A percentile compares a stretch with the other conserved stretches of the same genome.
Evolutionary conservation across 2,329 filamentous ascomycete species (phyloP).

Genomic region (Diaporthe citri): DNA sequence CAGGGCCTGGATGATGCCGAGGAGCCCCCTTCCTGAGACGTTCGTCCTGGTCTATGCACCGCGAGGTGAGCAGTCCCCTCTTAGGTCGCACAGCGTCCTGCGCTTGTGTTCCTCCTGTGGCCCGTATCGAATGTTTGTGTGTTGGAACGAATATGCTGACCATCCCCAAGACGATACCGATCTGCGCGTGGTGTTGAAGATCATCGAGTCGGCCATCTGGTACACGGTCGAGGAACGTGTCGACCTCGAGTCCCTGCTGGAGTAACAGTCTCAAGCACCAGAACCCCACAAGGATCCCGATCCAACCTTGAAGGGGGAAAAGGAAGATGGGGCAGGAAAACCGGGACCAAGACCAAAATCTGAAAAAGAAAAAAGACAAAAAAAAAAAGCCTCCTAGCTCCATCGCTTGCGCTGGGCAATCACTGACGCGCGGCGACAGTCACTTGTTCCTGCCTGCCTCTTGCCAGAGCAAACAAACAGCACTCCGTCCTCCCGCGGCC

Average conservation of each 20-base stretch:
- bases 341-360: neutral
- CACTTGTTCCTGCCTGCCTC: neutral
- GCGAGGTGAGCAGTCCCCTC: conserved; percentile 56
- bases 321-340: neutral
- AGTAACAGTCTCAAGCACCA: neutral
- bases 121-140: too few species aligned
- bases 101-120: neutral
- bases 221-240: conserved; percentile 58
- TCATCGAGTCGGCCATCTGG: conserved; percentile 82
- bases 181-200: conserved; percentile 73
- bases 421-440: conserved; percentile 36
- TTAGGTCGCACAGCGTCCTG: neutral
- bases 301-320: neutral
- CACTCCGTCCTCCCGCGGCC: neutral
- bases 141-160: conserved; percentile 28
- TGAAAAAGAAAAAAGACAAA: neutral
- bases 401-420: conserved; percentile 22
- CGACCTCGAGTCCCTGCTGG: conserved; percentile 37
- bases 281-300: too few species aligned
- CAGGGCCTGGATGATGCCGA: conserved; percentile 32
- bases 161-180: conserved; percentile 68
- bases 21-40: conserved; percentile 78
- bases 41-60: conserved; percentile 90
- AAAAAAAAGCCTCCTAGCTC: conserved; percentile 4
- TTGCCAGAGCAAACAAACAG: neutral